Evolutionary conservation across 441 rosid genomes (phyloP), one percentile per base, ranked within the genome.

Genomic region (Breynia disticha): DNA sequence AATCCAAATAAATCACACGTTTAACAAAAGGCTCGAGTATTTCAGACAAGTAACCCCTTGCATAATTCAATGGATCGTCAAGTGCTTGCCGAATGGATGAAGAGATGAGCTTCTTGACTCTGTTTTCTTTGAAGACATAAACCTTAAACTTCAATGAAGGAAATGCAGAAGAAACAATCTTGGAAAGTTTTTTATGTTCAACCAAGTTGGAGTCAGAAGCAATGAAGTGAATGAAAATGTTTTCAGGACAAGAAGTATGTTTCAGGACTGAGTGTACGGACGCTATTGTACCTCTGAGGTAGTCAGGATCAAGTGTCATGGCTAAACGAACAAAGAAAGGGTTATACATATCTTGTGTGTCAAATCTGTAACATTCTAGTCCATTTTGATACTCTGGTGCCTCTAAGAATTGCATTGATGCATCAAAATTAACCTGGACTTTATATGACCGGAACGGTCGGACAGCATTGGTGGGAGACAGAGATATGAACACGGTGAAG

Each of bases 201-300:
- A 52, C 65, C 1, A 49, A 52, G 39, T 54, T 49, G 0, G 75
- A 69, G 55, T 58, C 72, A 0, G 80, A 67, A 9, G 86, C 79
- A 11, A 84, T 55, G 63, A 87, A 78, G 58, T 87, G 94, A 53
- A 87, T 79, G 75, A 84, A 82, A 49, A 79, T 54, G 46, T 75
- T 80, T 59, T 81, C 60, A 9, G 96, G 96, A 65, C 94, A 87
- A 48, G 90, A 76, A 24, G 81, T 37, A 72, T 87, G 88, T n/a
- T 67, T 79, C 59, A 87, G 75, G 48, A 84, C 80, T 0, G 96
- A 87, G 48, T 84, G 81, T 13, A 80, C 74, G 2, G 90, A 94
- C 1, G 94, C 88, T 5, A 84, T 48, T 32, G 85, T 74, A 18
- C 94, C 96, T 18, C 96, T 68, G 13, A 84, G 63, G 70, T 87